Percentiles rank a stretch among this genome's conserved stretches.
Conservation (phyloP, 352 stramenopile species). For the Phytophthora chlamydospora region DNA sequence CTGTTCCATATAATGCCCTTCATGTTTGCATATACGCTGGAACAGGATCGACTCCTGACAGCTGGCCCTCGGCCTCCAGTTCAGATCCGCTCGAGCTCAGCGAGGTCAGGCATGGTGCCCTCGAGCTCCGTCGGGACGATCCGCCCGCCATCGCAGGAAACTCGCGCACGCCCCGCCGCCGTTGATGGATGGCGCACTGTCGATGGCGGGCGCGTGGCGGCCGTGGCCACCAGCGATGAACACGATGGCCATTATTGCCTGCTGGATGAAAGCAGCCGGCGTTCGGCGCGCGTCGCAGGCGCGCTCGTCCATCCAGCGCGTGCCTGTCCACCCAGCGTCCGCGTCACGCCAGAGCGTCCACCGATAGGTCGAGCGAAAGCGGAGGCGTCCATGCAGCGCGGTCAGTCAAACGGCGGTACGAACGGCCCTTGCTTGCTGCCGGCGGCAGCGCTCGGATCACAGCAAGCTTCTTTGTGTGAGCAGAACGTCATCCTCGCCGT, state of each 20-base stretch:
- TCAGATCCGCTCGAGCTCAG: background rate
- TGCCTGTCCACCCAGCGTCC: background rate
- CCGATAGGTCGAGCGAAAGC: constrained; percentile 3
- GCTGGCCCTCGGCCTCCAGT: too few relatives aligned
- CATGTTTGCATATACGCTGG: background rate
- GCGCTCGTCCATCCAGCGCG: background rate
- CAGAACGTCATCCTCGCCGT: too few relatives aligned
- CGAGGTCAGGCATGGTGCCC: background rate
- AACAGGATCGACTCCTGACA: too few relatives aligned
- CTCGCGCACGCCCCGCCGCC: background rate
- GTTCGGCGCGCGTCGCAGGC: constrained; percentile 1
- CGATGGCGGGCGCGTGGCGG: too few relatives aligned
- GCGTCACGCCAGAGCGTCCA: background rate
- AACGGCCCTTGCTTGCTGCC: background rate
- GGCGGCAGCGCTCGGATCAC: too few relatives aligned
- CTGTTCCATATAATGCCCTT: background rate
- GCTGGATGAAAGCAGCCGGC: background rate
- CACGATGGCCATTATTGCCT: background rate
- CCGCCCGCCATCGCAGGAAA: background rate
- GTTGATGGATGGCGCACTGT: background rate
- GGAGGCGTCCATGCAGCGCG: constrained; percentile 4
- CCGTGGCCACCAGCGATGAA: background rate
- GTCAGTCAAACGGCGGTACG: background rate
- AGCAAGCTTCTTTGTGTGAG: background rate
- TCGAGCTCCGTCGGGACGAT: background rate